Evolutionary conservation across 257 asterid species (phyloP).

Genomic region (Lycium ferocissimum): DNA sequence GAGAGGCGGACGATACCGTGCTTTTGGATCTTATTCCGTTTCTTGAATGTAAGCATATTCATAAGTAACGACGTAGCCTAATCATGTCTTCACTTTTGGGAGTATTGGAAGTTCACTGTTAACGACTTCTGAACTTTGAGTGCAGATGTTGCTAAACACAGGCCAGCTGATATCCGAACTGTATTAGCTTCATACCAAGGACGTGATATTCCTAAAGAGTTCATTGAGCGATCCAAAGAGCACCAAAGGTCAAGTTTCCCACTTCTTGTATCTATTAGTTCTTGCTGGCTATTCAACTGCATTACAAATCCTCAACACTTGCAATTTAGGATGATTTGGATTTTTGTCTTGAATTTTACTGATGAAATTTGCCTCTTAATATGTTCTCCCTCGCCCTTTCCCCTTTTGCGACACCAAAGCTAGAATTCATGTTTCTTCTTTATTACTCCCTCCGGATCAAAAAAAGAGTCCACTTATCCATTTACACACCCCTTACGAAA

Average conservation of each 20-base stretch:
- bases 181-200: constrained; percentile 90
- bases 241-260: constrained; percentile 62
- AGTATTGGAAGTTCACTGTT: not conserved
- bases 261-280: not conserved
- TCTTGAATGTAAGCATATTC: constrained; percentile 74
- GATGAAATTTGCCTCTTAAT: not conserved
- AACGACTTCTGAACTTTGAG: not conserved
- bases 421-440: not conserved
- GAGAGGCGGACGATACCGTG: constrained; percentile 79
- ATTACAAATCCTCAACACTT: constrained; percentile 11
- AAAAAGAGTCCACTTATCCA: too few relatives aligned
- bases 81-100: not conserved
- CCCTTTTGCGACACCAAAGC: not conserved
- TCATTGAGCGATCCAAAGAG: constrained; percentile 81
- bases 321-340: not conserved
- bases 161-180: constrained; percentile 82
- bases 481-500: too few relatives aligned
- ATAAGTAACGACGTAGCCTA: not conserved
- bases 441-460: not conserved
- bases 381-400: not conserved
- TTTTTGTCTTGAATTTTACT: constrained; percentile 20
- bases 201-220: constrained; percentile 81
- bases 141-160: constrained; percentile 81
- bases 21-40: constrained; percentile 91
- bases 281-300: constrained; percentile 14